Evolutionary conservation across 495 filamentous ascomycete genomes (phyloP).

Genomic region (Massariosphaeria phaeospora): DNA sequence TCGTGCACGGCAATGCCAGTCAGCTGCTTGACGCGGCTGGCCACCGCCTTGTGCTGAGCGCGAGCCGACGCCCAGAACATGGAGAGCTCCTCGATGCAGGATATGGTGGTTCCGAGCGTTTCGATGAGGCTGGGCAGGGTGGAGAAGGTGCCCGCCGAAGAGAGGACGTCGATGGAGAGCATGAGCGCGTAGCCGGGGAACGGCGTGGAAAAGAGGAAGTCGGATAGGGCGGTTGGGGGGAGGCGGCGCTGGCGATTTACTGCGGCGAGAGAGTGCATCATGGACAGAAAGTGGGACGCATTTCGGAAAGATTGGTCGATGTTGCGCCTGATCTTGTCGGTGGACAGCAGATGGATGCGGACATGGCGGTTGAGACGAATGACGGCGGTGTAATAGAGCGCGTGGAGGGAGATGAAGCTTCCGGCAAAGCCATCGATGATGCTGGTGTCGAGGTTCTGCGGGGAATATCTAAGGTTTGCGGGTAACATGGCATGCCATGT

Average conservation of each 20-base stretch:
- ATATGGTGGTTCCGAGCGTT: slow-evolving; percentile 17
- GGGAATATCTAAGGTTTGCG: slow-evolving; percentile 46
- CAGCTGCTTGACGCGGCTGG: slow-evolving; percentile 19
- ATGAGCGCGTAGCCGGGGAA: slow-evolving; percentile 37
- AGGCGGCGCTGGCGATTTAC: slow-evolving; percentile 19
- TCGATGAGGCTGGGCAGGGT: slow-evolving; percentile 27
- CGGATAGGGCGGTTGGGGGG: background rate
- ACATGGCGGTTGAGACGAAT: slow-evolving; percentile 61
- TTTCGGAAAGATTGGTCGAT: slow-evolving; percentile 31
- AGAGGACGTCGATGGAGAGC: slow-evolving; percentile 36
- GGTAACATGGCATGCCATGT: slow-evolving; percentile 48
- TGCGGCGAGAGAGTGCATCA: slow-evolving; percentile 22
- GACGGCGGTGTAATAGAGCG: slow-evolving; percentile 56
- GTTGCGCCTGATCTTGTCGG: slow-evolving; percentile 32
- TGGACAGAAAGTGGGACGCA: slow-evolving; percentile 29
- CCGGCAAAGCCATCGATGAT: slow-evolving; percentile 47
- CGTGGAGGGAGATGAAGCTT: slow-evolving; percentile 55
- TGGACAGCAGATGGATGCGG: slow-evolving; percentile 32
- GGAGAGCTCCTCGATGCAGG: slow-evolving; percentile 30
- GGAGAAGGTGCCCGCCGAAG: slow-evolving; percentile 31
- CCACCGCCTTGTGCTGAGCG: slow-evolving; percentile 29
- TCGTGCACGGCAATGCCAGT: slow-evolving; percentile 19
- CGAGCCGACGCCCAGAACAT: slow-evolving; percentile 35
- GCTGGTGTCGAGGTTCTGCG: slow-evolving; percentile 49
- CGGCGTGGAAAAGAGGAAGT: slow-evolving; percentile 32